Conservation (phyloP, 2,329 filamentous ascomycete genomes). For the Diaporthe aspalathi region DNA sequence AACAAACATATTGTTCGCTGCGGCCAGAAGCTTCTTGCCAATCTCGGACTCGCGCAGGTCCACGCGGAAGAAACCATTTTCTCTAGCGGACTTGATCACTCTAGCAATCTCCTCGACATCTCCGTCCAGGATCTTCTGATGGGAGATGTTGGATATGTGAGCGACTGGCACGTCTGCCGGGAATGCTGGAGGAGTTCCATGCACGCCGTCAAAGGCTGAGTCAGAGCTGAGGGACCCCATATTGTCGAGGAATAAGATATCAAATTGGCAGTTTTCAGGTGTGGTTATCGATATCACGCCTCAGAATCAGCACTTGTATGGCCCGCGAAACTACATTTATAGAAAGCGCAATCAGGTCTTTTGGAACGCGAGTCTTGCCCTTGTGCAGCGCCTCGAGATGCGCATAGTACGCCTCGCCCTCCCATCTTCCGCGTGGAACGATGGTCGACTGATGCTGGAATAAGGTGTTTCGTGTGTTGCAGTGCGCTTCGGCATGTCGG, state of each 20-base stretch:
- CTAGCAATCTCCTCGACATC: background rate
- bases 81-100: background rate
- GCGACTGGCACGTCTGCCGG: background rate
- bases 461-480: background rate
- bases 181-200: background rate
- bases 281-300: background rate
- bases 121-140: slow-evolving; percentile 8
- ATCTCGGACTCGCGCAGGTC: background rate
- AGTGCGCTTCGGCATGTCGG: slow-evolving; percentile 3
- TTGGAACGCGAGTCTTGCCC: background rate
- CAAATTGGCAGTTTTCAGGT: background rate
- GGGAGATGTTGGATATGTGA: background rate
- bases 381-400: background rate
- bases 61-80: slow-evolving; percentile 10
- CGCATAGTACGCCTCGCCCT: background rate
- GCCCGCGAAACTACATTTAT: background rate
- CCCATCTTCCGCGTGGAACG: background rate
- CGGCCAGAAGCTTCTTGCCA: background rate
- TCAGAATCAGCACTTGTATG: background rate
- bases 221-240: background rate
- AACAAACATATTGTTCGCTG: background rate
- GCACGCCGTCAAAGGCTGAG: background rate
- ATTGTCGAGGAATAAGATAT: background rate
- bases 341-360: background rate
- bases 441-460: slow-evolving; percentile 13